Evolutionary conservation across 305 asterid species (phyloP).

Genomic region (Rubia balearica): DNA sequence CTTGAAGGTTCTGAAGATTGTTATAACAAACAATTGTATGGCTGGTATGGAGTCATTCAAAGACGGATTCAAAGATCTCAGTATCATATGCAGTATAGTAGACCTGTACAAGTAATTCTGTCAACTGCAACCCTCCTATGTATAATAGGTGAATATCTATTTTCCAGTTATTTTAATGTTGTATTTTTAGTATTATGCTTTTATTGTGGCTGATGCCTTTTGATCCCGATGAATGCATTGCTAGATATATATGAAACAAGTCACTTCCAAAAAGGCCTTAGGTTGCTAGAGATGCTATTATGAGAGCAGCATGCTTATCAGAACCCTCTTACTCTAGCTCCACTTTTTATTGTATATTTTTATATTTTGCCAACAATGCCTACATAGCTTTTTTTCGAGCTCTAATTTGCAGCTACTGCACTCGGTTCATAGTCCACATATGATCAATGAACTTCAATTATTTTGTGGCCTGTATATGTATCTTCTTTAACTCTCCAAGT

Average conservation of each 20-base stretch:
- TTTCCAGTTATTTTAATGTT: not conserved
- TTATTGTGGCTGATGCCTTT: not conserved
- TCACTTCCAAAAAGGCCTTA: not conserved
- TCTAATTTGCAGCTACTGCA: not conserved
- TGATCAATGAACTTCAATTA: not conserved
- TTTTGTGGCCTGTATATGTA: not conserved
- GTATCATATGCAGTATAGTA: conserved; percentile 70
- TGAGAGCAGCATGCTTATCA: not conserved
- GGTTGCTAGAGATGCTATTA: not conserved
- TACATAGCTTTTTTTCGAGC: not conserved
- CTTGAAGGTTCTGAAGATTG: conserved; percentile 60
- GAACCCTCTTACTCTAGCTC: not conserved
- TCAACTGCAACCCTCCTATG: conserved; percentile 49
- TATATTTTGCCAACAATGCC: not conserved
- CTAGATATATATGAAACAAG: not conserved
- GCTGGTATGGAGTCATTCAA: conserved; percentile 75
- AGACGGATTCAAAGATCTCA: conserved; percentile 91
- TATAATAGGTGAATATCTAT: conserved; percentile 48
- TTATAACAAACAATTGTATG: conserved; percentile 61
- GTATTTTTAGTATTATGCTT: not conserved
- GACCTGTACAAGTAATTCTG: conserved; percentile 55
- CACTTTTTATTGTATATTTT: not conserved
- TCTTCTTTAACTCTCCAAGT: not conserved
- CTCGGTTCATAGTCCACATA: not conserved
- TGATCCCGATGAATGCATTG: not conserved